Base-by-base conservation (phyloP, 2,329 filamentous ascomycete species). In the Lachnellula cervina region DNA sequence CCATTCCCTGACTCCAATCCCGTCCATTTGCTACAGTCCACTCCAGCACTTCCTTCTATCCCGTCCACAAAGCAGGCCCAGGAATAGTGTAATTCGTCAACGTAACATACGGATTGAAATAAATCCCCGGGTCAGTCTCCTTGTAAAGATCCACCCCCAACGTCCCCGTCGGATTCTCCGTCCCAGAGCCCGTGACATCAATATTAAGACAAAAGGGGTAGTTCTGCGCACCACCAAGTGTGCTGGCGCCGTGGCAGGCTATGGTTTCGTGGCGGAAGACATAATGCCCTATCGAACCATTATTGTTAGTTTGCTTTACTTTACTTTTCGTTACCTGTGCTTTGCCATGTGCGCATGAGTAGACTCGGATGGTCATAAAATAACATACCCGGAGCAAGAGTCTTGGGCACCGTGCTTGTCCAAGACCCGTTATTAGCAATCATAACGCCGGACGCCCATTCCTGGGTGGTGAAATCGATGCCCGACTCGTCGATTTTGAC, bases 401-500 rank as follows among this genome's bases (percentile, higher is more conserved):
- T 66, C 0, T 57, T 51, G 7, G 77, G 78, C 28, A 80, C 70
- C 2, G 68, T 73, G 21, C 76, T 69, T n/a, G 72, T 73, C 74
- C 76, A 80, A 61, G 71, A 77, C 67, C 77, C 77, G 68, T 80
- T 80, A 64, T 75, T 74, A 47, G 69, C 66, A 59, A 80, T 80
- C 55, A 83, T 68, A 4, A 76, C 66, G 54, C 73, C 71, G 8
- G 70, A 68, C 3, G 70, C 69, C 74, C 74, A 77, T 5, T 42
- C 32, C 34, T 52, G 53, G 13, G 59, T 73, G 5, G 69, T 70
- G 16, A 67, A 59, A 46, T 52, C 37, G 44, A 58, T 51, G 7
- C 72, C 68, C 34, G 73, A 65, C 47, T 73, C 64, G 49, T 74
- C 70, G 47, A 76, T 73, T 63, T 74, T 75, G 55, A 74, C 72